Evolutionary conservation across 768 basidiomycete species (phyloP), one percentile per base, ranked within the genome.

Genomic region (Termitomyces sp.): DNA sequence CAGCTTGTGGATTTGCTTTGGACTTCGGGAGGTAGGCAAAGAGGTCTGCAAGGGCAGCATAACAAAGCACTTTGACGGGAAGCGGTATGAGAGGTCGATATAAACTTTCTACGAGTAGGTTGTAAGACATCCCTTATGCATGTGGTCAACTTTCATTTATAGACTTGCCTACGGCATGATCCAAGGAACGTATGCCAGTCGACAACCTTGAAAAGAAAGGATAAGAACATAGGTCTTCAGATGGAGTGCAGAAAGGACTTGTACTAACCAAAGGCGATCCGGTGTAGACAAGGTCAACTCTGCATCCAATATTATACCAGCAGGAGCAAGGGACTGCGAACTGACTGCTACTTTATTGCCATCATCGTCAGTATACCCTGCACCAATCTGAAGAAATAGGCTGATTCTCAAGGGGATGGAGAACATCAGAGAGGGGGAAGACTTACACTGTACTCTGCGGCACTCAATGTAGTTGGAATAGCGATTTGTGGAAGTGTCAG

Each of bases 391-490:
- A 15, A 47, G 44, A 37, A 2, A 32, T 24, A 49, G 51, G 51
- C 45, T 40, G 24, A n/a, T 24, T 34, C 35, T 43, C 9, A 17
- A 26, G 32, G 22, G 30, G 17, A 24, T 26, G 28, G 17, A 24
- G 11, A 21, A 21, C 6, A 26, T 19, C 44, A 15, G 35, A 41
- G 5, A 17, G 40, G n/a, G 45, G 11, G 19, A 28, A 49, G 9
- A 63, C 77, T 52, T 56, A 85, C 87, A 35, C 77, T 78, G 65
- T 87, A 88, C 64, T 89, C 89, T 9, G 88, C 87, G 1, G 88
- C 88, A 61, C 87, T 89, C 35, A 92, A 71, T 5, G 89, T 90
- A 7, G 90, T 93, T 0, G 90, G 90, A 55, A 92, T 84, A 15
- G 90, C 86, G 49, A 93, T 88, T 60, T 90, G 88, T 19, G 69